Percentiles rank a stretch among this genome's conserved stretches.
phyloP scores from a whole-genome alignment of 2,329 filamentous ascomycete species.

The Claviceps spartinae region DNA sequence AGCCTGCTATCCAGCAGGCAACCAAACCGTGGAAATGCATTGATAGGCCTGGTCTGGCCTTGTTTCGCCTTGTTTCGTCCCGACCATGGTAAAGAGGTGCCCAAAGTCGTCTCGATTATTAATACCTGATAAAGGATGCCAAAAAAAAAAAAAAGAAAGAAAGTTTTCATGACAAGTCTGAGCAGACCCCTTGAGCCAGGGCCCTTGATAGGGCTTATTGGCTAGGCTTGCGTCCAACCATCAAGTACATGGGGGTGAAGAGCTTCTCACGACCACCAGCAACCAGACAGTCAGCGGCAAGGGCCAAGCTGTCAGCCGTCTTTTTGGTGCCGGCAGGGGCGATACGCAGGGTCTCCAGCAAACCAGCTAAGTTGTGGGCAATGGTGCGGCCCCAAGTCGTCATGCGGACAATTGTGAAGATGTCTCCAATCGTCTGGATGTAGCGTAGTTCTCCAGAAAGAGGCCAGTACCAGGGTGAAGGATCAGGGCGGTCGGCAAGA shows the following conservation, averaged over 20 bases:
- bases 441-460: constrained; percentile 75
- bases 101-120: background rate
- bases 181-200: background rate
- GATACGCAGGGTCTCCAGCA: constrained; percentile 59
- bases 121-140: background rate
- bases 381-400: constrained; percentile 66
- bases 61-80: constrained; percentile 1
- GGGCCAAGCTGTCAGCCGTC: constrained; percentile 79
- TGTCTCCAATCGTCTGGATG: constrained; percentile 64
- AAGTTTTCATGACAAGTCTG: background rate
- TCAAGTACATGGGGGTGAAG: constrained; percentile 98
- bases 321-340: constrained; percentile 80
- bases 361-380: constrained; percentile 63
- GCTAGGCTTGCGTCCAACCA: constrained; percentile 76
- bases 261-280: constrained; percentile 77
- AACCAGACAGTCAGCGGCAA: constrained; percentile 73
- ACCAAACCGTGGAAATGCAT: background rate
- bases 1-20: background rate
- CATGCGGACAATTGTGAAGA: constrained; percentile 78
- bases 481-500: constrained; percentile 62
- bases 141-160: background rate
- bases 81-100: background rate
- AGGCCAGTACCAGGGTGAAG: constrained; percentile 88
- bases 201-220: constrained; percentile 2
- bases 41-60: background rate